These are phyloP conservation scores for Eimeria sp. DNA, from an alignment of 169 alveolate genomes.

Conservation along the genomic window DNA sequence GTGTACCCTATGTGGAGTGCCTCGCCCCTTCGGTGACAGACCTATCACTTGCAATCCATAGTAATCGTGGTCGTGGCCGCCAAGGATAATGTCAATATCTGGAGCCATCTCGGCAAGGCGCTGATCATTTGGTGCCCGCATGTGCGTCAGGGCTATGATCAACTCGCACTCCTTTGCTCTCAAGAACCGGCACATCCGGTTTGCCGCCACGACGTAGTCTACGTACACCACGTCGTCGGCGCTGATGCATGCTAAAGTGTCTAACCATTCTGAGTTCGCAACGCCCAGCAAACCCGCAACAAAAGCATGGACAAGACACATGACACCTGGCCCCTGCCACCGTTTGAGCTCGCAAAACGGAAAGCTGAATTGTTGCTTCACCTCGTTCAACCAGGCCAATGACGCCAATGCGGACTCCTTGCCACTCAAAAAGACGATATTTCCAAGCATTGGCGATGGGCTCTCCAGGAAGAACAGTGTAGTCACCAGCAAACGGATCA, in stretches of 20 bases:
- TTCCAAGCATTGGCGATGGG: slow-evolving; percentile 90
- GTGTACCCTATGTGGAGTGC: not conserved
- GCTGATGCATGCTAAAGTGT: slow-evolving; percentile 90
- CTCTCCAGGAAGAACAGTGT: slow-evolving; percentile 80
- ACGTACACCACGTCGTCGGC: slow-evolving; percentile 90
- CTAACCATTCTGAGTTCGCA: slow-evolving; percentile 91
- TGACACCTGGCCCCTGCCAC: not conserved
- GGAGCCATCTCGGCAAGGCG: slow-evolving; percentile 89
- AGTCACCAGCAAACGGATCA: slow-evolving; percentile 73
- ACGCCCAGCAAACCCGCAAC: not conserved
- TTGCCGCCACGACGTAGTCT: slow-evolving; percentile 90
- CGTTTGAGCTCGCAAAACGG: not conserved
- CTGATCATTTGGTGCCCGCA: slow-evolving; percentile 94
- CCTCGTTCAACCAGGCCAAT: slow-evolving; percentile 94
- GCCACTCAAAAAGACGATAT: slow-evolving; percentile 89
- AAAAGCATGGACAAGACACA: not conserved
- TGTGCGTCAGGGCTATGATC: slow-evolving; percentile 96
- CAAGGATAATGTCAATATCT: slow-evolving; percentile 93
- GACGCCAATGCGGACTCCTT: slow-evolving; percentile 91
- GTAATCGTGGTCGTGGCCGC: slow-evolving; percentile 95
- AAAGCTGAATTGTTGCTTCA: not conserved
- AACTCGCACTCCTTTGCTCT: slow-evolving; percentile 92
- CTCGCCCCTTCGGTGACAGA: slow-evolving; percentile 18
- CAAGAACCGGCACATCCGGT: slow-evolving; percentile 85
- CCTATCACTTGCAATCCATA: slow-evolving; percentile 85